Conservation (phyloP, 805 yeast genomes). For the Isabelozyma heimii region DNA sequence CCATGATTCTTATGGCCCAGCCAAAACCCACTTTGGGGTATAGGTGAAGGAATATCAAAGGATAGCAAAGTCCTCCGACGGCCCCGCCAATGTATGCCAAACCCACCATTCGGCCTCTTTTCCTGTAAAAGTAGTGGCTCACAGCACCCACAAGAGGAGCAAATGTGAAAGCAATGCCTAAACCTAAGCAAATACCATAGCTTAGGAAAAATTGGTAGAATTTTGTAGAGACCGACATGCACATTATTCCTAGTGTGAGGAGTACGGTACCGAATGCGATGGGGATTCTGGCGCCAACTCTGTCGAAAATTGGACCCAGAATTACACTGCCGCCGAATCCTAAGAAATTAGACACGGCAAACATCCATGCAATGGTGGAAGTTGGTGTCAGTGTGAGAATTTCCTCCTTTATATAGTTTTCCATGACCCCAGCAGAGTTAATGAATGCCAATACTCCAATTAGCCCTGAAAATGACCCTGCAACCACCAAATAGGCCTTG, state of each 20-base stretch:
- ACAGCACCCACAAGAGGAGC: constrained; percentile 20
- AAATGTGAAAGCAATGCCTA: constrained; percentile 22
- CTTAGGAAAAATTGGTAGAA: constrained; percentile 23
- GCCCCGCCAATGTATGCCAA: constrained; percentile 29
- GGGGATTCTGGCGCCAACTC: constrained; percentile 20
- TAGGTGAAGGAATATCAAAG: constrained; percentile 22
- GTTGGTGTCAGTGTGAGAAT: constrained; percentile 10
- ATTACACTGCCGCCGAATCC: constrained; percentile 21
- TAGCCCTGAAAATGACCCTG: constrained; percentile 25
- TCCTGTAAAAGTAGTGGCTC: constrained; percentile 24
- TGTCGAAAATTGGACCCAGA: constrained; percentile 25
- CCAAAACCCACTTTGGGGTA: constrained; percentile 27
- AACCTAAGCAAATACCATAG: constrained; percentile 21
- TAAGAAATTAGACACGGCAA: constrained; percentile 22
- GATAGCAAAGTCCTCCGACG: constrained; percentile 26
- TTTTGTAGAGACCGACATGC: constrained; percentile 15
- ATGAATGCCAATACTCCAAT: constrained; percentile 22
- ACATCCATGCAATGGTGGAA: constrained; percentile 26
- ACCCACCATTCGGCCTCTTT: constrained; percentile 26
- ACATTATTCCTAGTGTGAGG: constrained; percentile 17
- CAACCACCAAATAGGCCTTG: constrained; percentile 18
- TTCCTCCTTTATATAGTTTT: constrained; percentile 14
- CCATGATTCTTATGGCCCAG: constrained; percentile 26
- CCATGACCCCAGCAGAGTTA: constrained; percentile 23
- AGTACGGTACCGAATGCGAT: constrained; percentile 15